Evolutionary conservation across 176 grass and related monocot species (phyloP).

Genomic region (Oryza longistaminata): DNA sequence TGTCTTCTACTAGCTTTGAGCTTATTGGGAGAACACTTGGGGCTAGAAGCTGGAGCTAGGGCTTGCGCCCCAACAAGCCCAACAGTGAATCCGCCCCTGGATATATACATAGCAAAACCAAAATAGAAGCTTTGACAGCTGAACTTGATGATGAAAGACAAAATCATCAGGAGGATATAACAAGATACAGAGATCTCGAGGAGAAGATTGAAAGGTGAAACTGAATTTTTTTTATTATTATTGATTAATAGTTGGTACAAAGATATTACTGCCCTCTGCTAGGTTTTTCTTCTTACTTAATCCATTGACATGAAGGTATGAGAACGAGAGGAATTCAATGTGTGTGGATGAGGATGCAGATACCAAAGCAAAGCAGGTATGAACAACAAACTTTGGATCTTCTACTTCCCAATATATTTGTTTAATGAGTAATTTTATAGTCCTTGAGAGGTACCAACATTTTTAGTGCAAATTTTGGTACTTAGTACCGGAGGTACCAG

Average conservation of each 20-base stretch:
- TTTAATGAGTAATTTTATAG: not conserved
- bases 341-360: conserved; percentile 57
- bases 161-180: conserved; percentile 70
- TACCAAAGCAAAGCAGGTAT: conserved; percentile 74
- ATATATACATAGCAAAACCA: too few relatives aligned
- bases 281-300: conserved; percentile 40
- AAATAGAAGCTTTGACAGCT: conserved; percentile 35
- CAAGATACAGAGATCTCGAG: conserved; percentile 76
- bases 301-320: conserved; percentile 51
- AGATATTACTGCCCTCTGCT: not conserved
- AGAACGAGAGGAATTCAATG: conserved; percentile 62
- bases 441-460: too few relatives aligned
- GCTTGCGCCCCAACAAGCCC: too few relatives aligned
- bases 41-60: too few relatives aligned
- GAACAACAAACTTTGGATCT: not conserved
- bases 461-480: too few relatives aligned
- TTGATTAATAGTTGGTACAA: not conserved
- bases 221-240: conserved; percentile 10
- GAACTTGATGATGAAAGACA: conserved; percentile 78
- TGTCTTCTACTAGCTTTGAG: too few relatives aligned
- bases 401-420: not conserved
- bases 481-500: too few relatives aligned
- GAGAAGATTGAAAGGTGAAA: conserved; percentile 81
- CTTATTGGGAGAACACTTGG: too few relatives aligned
- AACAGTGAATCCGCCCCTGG: too few relatives aligned